phyloP scores from a whole-genome alignment of 192 early-diverging fungal species.

The Coemansia sp. region DNA sequence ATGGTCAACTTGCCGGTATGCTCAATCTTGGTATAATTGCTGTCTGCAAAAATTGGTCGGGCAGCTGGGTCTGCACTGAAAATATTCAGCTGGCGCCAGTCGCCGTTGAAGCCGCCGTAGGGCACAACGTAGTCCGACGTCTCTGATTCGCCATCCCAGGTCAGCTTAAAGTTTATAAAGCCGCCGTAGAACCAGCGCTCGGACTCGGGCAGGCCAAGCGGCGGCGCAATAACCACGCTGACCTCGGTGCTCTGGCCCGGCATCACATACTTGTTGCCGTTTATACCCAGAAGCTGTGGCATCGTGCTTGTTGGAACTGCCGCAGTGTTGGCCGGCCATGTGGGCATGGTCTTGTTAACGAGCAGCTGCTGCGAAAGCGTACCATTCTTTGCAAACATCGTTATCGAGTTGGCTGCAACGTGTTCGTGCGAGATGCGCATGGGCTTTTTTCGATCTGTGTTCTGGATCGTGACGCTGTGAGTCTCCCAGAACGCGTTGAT shows the following conservation, averaged over 20 bases:
- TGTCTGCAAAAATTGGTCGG: conserved; percentile 15
- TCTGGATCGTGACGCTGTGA: conserved; percentile 21
- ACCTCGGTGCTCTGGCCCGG: conserved; percentile 25
- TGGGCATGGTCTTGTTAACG: background rate
- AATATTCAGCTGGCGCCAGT: conserved; percentile 42
- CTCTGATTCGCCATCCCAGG: conserved; percentile 45
- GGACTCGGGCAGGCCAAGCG: conserved; percentile 20
- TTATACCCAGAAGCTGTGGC: background rate
- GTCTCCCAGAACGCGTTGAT: conserved; percentile 9
- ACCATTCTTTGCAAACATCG: conserved; percentile 27
- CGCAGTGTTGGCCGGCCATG: conserved; percentile 7
- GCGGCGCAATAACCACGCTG: conserved; percentile 33
- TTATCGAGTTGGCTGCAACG: conserved; percentile 28
- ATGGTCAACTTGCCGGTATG: background rate
- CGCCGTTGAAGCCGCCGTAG: conserved; percentile 47
- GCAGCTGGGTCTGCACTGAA: conserved; percentile 4
- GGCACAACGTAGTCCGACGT: conserved; percentile 43
- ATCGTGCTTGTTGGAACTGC: conserved; percentile 1
- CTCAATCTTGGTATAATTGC: background rate
- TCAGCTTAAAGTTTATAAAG: conserved; percentile 45
- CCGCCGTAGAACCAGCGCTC: conserved; percentile 50
- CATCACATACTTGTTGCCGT: conserved; percentile 19
- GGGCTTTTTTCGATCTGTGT: conserved; percentile 16
- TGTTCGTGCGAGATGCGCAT: conserved; percentile 8
- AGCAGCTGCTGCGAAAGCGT: conserved; percentile 3